phyloP scores from a whole-genome alignment of 106 monocot genomes.

The Hemerocallis citrina region DNA sequence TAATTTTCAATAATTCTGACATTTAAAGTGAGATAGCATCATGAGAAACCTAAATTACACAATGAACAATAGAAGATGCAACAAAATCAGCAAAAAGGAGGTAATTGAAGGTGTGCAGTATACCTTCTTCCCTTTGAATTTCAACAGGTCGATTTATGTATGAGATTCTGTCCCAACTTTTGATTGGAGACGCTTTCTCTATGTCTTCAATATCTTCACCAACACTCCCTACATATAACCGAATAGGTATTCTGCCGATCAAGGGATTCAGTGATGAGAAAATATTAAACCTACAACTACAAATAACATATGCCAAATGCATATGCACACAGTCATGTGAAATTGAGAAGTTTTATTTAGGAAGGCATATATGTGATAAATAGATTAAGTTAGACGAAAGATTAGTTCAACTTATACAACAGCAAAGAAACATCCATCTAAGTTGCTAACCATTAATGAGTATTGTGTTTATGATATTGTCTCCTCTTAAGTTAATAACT shows the following conservation, averaged over 20 bases:
- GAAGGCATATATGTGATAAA: no score
- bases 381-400: no score
- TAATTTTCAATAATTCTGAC: no score
- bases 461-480: no score
- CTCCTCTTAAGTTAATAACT: no score
- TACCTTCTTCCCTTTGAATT: constrained; percentile 55
- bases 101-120: not conserved
- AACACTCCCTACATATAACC: constrained; percentile 52
- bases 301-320: no score
- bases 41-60: not conserved
- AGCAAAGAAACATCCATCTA: no score
- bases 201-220: constrained; percentile 39
- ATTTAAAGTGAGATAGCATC: not conserved
- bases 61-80: not conserved
- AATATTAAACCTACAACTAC: no score
- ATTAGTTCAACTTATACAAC: no score
- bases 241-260: constrained; percentile 73
- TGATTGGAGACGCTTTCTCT: constrained; percentile 31
- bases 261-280: constrained; percentile 12
- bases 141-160: constrained; percentile 80
- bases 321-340: no score
- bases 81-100: not conserved
- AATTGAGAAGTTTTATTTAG: no score
- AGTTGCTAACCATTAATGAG: no score
- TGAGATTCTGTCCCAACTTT: constrained; percentile 62